Conservation (phyloP, 2,329 filamentous ascomycete species). For the Acrocalymma vagum region DNA sequence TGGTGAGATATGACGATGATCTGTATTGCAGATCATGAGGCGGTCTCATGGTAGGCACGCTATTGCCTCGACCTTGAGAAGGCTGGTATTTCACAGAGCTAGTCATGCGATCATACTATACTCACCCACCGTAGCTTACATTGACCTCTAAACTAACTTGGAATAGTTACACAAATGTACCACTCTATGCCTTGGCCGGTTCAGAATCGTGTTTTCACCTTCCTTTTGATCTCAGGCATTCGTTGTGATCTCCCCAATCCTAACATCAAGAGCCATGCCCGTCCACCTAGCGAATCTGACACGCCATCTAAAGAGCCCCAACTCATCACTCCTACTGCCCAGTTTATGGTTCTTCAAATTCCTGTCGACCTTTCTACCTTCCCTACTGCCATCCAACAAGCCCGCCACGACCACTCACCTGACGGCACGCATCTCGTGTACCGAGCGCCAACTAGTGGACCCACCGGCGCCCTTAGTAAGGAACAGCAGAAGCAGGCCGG, state of each 20-base stretch:
- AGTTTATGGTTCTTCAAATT: slow-evolving; percentile 52
- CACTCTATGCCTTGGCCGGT: slow-evolving; percentile 67
- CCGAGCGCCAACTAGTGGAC: slow-evolving; percentile 9
- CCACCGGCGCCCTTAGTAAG: slow-evolving; percentile 11
- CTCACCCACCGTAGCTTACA: no score
- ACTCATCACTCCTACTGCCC: slow-evolving; percentile 59
- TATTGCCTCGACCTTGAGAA: no score
- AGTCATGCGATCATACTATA: no score
- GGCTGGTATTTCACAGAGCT: no score
- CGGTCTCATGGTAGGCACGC: no score
- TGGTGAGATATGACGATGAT: background rate
- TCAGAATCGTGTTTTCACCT: slow-evolving; percentile 73
- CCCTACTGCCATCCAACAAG: slow-evolving; percentile 13
- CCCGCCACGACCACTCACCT: slow-evolving; percentile 9
- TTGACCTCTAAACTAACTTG: slow-evolving; percentile 12
- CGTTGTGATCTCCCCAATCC: no score
- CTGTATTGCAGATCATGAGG: background rate
- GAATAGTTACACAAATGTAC: slow-evolving; percentile 68
- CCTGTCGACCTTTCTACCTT: slow-evolving; percentile 64
- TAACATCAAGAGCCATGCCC: slow-evolving; percentile 11
- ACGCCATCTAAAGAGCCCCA: slow-evolving; percentile 16
- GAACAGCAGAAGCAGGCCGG: slow-evolving; percentile 46
- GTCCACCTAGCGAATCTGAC: slow-evolving; percentile 19
- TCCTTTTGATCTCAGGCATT: slow-evolving; percentile 66
- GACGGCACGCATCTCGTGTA: slow-evolving; percentile 9